Conservation (phyloP, 2,329 filamentous ascomycete genomes). For the Aspergillus glaucus region DNA sequence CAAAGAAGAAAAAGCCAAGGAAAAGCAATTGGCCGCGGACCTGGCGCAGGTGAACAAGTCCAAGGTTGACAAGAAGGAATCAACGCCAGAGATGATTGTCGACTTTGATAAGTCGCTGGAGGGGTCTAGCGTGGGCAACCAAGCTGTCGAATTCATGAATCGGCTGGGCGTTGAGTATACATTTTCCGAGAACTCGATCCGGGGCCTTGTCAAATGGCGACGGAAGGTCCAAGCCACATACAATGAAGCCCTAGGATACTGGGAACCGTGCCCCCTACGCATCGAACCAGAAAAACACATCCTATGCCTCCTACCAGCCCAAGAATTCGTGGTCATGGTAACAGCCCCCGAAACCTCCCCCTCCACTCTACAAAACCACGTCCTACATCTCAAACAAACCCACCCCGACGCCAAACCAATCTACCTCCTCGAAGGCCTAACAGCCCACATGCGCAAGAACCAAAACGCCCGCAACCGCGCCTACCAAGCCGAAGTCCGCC, state of each 20-base stretch:
- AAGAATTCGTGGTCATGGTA: conserved; percentile 60
- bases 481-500: conserved; percentile 60
- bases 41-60: conserved; percentile 68
- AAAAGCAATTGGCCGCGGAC: conserved; percentile 60
- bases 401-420: conserved; percentile 54
- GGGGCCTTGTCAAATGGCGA: conserved; percentile 60
- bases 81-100: conserved; percentile 70
- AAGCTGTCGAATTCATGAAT: conserved; percentile 39
- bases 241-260: conserved; percentile 55
- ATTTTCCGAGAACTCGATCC: conserved; percentile 33
- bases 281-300: conserved; percentile 54
- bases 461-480: conserved; percentile 60
- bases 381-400: conserved; percentile 48
- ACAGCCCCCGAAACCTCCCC: conserved; percentile 29
- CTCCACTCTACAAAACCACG: conserved; percentile 53
- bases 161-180: conserved; percentile 36
- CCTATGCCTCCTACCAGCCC: conserved; percentile 56
- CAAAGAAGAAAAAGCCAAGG: conserved; percentile 52
- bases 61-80: conserved; percentile 65
- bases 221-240: conserved; percentile 60
- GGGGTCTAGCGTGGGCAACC: conserved; percentile 37
- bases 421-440: conserved; percentile 67
- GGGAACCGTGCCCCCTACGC: conserved; percentile 54
- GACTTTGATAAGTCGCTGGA: conserved; percentile 57
- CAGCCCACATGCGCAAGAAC: conserved; percentile 62